These are phyloP conservation scores for Leccinum boreale DNA, from an alignment of 768 basidiomycete genomes.

Conservation along the genomic window DNA sequence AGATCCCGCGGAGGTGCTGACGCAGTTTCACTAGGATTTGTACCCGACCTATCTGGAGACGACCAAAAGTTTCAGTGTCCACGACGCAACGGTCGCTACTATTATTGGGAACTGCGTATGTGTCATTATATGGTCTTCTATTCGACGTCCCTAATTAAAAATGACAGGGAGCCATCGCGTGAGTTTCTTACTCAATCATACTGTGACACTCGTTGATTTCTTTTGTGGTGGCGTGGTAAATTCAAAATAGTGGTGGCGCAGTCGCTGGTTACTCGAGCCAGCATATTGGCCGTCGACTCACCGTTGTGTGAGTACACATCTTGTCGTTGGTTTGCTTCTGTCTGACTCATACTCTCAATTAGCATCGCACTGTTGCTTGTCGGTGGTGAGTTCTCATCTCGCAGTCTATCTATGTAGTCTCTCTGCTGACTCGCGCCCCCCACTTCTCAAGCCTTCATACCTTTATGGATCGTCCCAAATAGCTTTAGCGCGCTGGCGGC, in stretches of 20 bases:
- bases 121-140: slow-evolving; percentile 6
- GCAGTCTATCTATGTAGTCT: background rate
- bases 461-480: slow-evolving; percentile 79
- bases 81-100: slow-evolving; percentile 68
- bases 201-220: background rate
- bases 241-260: slow-evolving; percentile 51
- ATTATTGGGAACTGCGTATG: slow-evolving; percentile 75
- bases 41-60: slow-evolving; percentile 73
- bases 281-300: slow-evolving; percentile 76
- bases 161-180: slow-evolving; percentile 44
- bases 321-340: background rate
- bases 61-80: slow-evolving; percentile 56
- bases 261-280: slow-evolving; percentile 72
- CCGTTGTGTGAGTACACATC: slow-evolving; percentile 46
- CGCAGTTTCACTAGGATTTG: slow-evolving; percentile 44
- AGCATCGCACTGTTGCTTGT: slow-evolving; percentile 21
- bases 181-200: slow-evolving; percentile 17
- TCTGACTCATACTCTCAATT: slow-evolving; percentile 3
- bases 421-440: background rate
- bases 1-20: background rate
- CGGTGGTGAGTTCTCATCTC: slow-evolving; percentile 41
- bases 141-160: background rate
- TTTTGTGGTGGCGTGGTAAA: background rate
- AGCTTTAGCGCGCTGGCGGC: slow-evolving; percentile 67
- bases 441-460: slow-evolving; percentile 47